Conservation (phyloP, 345 rosid species). For the Arabis hirsuta region DNA sequence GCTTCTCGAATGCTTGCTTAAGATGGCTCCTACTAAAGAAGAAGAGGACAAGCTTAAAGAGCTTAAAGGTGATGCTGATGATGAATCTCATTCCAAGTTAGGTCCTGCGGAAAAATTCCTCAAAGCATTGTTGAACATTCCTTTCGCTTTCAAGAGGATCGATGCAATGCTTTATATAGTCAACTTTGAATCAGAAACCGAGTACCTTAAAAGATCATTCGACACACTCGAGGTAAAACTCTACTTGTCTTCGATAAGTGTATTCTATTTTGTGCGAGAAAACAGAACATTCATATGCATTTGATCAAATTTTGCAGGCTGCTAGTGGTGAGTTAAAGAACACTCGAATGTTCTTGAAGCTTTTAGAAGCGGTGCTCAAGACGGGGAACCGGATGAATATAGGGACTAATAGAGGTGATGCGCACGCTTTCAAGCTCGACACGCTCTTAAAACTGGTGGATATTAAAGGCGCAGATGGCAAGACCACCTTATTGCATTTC, state of each 20-base stretch:
- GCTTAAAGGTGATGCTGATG: conserved; percentile 54
- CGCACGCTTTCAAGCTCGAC: conserved; percentile 95
- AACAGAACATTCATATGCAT: conserved; percentile 16
- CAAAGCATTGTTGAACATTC: conserved; percentile 75
- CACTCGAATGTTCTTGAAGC: conserved; percentile 86
- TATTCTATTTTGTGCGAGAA: background rate
- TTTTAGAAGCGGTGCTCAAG: conserved; percentile 89
- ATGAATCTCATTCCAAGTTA: conserved; percentile 69
- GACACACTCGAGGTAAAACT: conserved; percentile 71
- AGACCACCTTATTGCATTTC: conserved; percentile 87
- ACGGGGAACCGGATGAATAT: conserved; percentile 96
- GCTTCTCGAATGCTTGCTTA: conserved; percentile 85
- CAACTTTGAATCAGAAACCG: conserved; percentile 87
- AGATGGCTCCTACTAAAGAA: conserved; percentile 95
- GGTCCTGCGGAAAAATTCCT: conserved; percentile 97
- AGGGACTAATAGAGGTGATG: conserved; percentile 93
- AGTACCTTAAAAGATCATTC: conserved; percentile 78
- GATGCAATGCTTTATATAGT: conserved; percentile 89
- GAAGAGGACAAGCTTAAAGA: conserved; percentile 82
- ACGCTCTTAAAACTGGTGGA: conserved; percentile 88
- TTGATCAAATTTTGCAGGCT: conserved; percentile 50
- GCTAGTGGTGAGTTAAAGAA: conserved; percentile 79
- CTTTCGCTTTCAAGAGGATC: conserved; percentile 87
- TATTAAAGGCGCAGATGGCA: conserved; percentile 86
- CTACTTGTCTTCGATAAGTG: background rate